Evolutionary conservation across 2,329 filamentous ascomycete genomes (phyloP).

Genomic region (Alternaria sp.): DNA sequence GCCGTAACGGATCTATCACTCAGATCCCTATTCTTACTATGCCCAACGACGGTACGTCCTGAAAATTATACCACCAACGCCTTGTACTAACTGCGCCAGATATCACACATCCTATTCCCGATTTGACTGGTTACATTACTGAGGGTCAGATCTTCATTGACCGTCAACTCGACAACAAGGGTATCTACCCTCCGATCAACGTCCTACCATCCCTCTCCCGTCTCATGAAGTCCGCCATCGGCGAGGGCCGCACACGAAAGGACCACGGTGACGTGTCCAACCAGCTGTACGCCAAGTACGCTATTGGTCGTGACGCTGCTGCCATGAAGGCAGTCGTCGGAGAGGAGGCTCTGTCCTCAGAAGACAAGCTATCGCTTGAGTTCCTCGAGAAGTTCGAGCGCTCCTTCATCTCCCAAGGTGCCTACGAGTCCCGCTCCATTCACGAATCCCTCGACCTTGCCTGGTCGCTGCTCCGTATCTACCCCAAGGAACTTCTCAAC

Average conservation of each 20-base stretch:
- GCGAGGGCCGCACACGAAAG: conserved; percentile 93
- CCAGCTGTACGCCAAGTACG: conserved; percentile 99
- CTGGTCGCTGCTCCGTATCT: conserved; percentile 95
- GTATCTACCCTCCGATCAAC: conserved; percentile 98
- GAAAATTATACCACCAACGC: too few relatives aligned
- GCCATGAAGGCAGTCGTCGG: conserved; percentile 99
- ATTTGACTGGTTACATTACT: conserved; percentile 98
- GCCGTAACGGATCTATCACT: conserved; percentile 97
- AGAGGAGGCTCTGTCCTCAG: conserved; percentile 92
- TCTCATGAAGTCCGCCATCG: conserved; percentile 99
- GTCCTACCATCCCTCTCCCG: conserved; percentile 96
- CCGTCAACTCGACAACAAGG: conserved; percentile 92
- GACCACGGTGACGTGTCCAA: conserved; percentile 99
- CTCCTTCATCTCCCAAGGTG: conserved; percentile 88
- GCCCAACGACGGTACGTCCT: conserved; percentile 84
- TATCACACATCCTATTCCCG: conserved; percentile 98
- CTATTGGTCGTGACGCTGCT: conserved; percentile 96
- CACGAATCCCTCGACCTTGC: conserved; percentile 94
- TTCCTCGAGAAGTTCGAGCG: conserved; percentile 99
- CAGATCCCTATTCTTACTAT: conserved; percentile 99
- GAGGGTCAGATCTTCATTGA: conserved; percentile 99
- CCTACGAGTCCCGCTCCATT: conserved; percentile 91
- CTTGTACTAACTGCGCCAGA: conserved; percentile 59
- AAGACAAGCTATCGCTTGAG: conserved; percentile 97
- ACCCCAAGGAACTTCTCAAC: conserved; percentile 97